Base-by-base conservation (phyloP, 441 rosid genomes). In the Syzygium malaccense region DNA sequence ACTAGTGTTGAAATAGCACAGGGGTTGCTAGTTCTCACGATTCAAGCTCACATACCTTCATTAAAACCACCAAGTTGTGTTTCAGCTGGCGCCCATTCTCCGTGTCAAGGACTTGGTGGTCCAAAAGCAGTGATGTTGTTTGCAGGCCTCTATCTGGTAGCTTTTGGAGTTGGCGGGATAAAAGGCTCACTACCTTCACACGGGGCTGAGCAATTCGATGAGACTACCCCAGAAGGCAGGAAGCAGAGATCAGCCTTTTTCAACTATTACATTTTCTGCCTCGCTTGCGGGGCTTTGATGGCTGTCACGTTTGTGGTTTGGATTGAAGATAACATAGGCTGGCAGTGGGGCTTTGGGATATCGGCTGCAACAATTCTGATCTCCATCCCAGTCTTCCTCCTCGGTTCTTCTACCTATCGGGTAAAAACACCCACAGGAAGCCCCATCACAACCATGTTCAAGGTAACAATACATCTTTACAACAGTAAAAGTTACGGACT, bases 131-230 rank as follows among this genome's bases (percentile, higher is more conserved):
- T 79, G 58, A 85, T 97, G 94, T 88, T 96, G 85, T 97, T 95
- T 86, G 90, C 88, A 30, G 98, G 98, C 90, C 95, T 96, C 14
- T 97, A 96, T 91, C 91, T 96, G 88, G 97, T 94, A 75, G 98
- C 98, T n/a, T 93, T 96, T 18, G 98, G 99, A 75, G 98, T 96
- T 54, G 98, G 99, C 86, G 99, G 98, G 71, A 95, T 96, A 89
- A 97, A 96, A 93, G 99, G 99, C 37, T 96, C 99, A 41, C 95
- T 97, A 88, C 96, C 96, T 15, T 93, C 97, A 28, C 98, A 96
- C 51, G 99, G 98, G 53, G 98, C 99, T 1, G 99, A 96, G 91
- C 99, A 97, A 88, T 96, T 96, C 85, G 98, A 96, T 89, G 98
- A 96, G 88, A 93, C 89, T 87, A 94, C 94, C 26, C 87, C 91